Evolutionary conservation across 129 eudicot species (phyloP).

Genomic region (Deinandra increscens): DNA sequence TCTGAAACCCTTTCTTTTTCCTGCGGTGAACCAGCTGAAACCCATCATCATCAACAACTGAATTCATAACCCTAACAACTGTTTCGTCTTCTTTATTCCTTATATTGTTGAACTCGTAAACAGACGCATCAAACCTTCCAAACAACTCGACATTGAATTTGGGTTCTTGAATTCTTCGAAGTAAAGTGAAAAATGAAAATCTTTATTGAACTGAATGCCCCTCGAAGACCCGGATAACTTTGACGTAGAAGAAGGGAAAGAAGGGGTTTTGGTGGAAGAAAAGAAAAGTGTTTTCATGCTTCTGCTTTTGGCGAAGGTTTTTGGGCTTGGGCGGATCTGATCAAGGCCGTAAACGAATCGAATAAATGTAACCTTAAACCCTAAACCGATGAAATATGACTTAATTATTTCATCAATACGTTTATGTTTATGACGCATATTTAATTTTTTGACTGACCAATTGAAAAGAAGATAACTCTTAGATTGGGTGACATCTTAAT

Average conservation of each 20-base stretch:
- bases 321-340: slow-evolving; percentile 50
- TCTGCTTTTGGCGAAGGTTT: slow-evolving; percentile 28
- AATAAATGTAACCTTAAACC: no score
- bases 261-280: slow-evolving; percentile 13
- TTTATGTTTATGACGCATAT: no score
- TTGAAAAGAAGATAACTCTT: no score
- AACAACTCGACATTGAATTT: slow-evolving; percentile 50
- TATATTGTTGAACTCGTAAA: slow-evolving; percentile 49
- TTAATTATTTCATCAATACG: no score
- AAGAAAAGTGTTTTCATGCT: slow-evolving; percentile 24
- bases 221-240: slow-evolving; percentile 60
- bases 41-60: slow-evolving; percentile 45
- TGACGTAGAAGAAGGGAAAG: slow-evolving; percentile 42
- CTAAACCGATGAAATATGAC: no score
- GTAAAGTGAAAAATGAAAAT: slow-evolving; percentile 59
- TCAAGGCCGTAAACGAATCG: no score
- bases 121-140: slow-evolving; percentile 56
- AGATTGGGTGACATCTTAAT: no score
- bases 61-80: slow-evolving; percentile 35
- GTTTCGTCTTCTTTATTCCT: slow-evolving; percentile 48
- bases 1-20: slow-evolving; percentile 39
- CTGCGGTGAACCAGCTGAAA: slow-evolving; percentile 71
- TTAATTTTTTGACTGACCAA: no score
- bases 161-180: slow-evolving; percentile 58
- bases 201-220: slow-evolving; percentile 54